Evolutionary conservation across 768 basidiomycete genomes (phyloP).

Genomic region (Suillus plorans): DNA sequence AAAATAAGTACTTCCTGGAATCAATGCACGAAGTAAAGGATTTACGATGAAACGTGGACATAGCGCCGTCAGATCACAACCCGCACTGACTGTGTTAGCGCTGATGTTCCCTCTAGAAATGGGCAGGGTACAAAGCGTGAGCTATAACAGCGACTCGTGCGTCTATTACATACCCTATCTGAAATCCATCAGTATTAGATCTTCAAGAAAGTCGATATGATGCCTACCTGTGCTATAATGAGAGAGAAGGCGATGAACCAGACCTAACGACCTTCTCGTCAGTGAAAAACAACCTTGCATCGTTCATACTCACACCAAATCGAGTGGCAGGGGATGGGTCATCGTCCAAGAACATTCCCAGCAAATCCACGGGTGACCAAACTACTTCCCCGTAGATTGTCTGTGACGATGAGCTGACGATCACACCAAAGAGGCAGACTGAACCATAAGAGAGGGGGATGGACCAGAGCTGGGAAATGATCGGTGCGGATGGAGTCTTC

Average conservation of each 20-base stretch:
- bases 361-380: constrained; percentile 70
- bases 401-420: constrained; percentile 69
- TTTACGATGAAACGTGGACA: constrained; percentile 67
- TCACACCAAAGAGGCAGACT: constrained; percentile 72
- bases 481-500: constrained; percentile 48
- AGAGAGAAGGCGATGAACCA: constrained; percentile 75
- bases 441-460: constrained; percentile 69
- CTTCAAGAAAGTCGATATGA: neutral
- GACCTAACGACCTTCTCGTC: constrained; percentile 34
- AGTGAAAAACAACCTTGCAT: neutral
- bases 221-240: constrained; percentile 62
- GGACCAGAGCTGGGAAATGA: constrained; percentile 60
- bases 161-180: constrained; percentile 4
- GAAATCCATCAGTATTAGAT: neutral
- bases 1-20: neutral
- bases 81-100: constrained; percentile 74
- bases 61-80: constrained; percentile 74
- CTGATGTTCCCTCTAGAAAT: constrained; percentile 56
- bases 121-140: neutral
- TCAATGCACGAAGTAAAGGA: constrained; percentile 1
- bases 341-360: constrained; percentile 62
- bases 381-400: constrained; percentile 70
- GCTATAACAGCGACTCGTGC: constrained; percentile 18
- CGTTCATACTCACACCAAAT: constrained; percentile 45
- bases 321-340: constrained; percentile 56